Evolutionary conservation across 1,284 basidiomycete species (phyloP).

Genomic region (Polyporus tsugae): DNA sequence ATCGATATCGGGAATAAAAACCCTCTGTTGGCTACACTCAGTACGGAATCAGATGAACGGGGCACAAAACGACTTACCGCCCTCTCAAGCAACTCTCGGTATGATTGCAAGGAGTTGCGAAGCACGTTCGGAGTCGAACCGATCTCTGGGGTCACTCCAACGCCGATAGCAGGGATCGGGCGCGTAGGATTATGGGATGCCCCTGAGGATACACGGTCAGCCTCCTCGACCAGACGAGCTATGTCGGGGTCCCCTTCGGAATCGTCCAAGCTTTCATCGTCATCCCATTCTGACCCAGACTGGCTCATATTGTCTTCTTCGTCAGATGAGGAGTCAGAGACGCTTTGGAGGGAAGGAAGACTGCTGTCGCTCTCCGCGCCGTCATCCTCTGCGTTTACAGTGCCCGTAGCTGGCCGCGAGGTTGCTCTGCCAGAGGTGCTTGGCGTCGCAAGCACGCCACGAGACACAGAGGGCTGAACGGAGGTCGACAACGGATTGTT

Average conservation of each 20-base stretch:
- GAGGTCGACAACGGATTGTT: background rate
- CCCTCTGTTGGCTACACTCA: conserved; percentile 12
- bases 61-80: conserved; percentile 18
- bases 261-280: conserved; percentile 16
- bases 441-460: background rate
- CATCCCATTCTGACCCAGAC: conserved; percentile 28
- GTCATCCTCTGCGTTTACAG: conserved; percentile 8
- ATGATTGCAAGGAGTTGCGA: conserved; percentile 1
- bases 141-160: background rate
- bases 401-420: background rate
- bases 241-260: conserved; percentile 19
- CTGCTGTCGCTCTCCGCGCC: conserved; percentile 36
- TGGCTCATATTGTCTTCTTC: conserved; percentile 22
- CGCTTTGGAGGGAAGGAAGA: conserved; percentile 40
- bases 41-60: background rate
- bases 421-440: background rate
- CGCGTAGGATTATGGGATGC: background rate
- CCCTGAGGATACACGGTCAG: background rate
- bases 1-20: conserved; percentile 16
- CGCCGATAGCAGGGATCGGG: background rate
- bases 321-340: conserved; percentile 39
- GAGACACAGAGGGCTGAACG: background rate
- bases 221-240: conserved; percentile 8
- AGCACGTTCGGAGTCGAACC: background rate
- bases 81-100: conserved; percentile 23